Evolutionary conservation across 305 asterid genomes (phyloP), one percentile per base, ranked within the genome.

Genomic region (Fraxinus ornus): DNA sequence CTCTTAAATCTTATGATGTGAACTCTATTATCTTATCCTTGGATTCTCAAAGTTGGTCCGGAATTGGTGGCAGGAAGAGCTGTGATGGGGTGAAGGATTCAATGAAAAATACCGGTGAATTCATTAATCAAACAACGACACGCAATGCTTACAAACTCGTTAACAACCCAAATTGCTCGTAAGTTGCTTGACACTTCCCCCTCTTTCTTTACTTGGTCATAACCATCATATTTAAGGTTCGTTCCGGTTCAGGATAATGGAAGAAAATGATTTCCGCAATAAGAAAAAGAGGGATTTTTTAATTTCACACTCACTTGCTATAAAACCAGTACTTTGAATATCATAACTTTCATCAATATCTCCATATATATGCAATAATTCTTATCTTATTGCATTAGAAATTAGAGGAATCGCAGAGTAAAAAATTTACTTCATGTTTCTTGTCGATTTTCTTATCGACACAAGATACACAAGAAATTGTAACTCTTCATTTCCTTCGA

Each of bases 71-170:
- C 87, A 94, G 99, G 88, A 94, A 84, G 84, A 91, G 97, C 87
- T 84, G 86, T 84, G 98, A 94, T 84, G 97, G 93, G 78, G 84
- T 75, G 83, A 89, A 85, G 83, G 88, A 83, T 64, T 79, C 89
- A 70, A 73, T 74, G 41, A 88, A 88, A 86, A 88, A 44, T 76
- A 90, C 82, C 76, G 79, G 84, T 55, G 92, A 89, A 24, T 83
- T 75, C 30, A 80, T 86, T 30, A 86, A 82, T 39, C 87, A 85
- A 22, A 88, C 80, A 72, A 71, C 86, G 24, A 0, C 86, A 5
- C 35, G 70, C 37, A 17, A 19, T 76, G 87, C 87, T 39, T 82
- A 80, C 79, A 86, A 83, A 86, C 87, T 85, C 0, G 78, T 73
- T 33, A 85, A 82, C 22, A 84, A 81, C 74, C 93, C 92, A 1